phyloP scores from a whole-genome alignment of 1,284 basidiomycete species.

The Schizophyllum commune region DNA sequence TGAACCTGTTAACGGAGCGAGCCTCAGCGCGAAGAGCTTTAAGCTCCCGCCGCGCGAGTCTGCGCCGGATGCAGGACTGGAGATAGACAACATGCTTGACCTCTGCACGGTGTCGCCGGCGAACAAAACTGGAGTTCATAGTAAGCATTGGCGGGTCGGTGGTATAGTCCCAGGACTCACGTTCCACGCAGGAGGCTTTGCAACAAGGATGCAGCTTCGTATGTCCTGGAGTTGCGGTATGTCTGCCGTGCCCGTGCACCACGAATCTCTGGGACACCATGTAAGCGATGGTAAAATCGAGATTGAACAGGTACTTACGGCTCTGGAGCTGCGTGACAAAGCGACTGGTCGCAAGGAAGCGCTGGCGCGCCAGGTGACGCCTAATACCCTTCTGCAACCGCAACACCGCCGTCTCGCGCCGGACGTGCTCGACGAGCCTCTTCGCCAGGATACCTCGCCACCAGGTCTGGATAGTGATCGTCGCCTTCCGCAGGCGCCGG shows the following conservation, averaged over 20 bases:
- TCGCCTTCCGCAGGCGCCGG: constrained; percentile 59
- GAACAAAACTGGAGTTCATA: constrained; percentile 46
- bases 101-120: constrained; percentile 57
- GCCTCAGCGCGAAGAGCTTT: constrained; percentile 84
- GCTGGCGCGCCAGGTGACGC: constrained; percentile 67
- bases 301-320: constrained; percentile 47
- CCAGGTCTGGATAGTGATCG: constrained; percentile 89
- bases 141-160: constrained; percentile 7
- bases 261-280: constrained; percentile 55
- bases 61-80: constrained; percentile 89
- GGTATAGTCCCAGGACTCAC: constrained; percentile 39
- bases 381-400: constrained; percentile 74
- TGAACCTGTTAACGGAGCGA: constrained; percentile 95
- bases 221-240: constrained; percentile 56
- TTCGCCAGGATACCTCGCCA: constrained; percentile 84
- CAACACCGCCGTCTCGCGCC: constrained; percentile 69
- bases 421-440: constrained; percentile 63
- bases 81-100: constrained; percentile 76
- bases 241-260: constrained; percentile 69
- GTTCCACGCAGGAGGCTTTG: constrained; percentile 87
- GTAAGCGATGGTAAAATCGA: neutral
- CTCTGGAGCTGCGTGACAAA: constrained; percentile 78
- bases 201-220: constrained; percentile 64
- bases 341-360: constrained; percentile 57
- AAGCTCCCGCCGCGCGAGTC: constrained; percentile 82